Evolutionary conservation across 345 rosid species (phyloP).

Genomic region (Raphanus sativus): DNA sequence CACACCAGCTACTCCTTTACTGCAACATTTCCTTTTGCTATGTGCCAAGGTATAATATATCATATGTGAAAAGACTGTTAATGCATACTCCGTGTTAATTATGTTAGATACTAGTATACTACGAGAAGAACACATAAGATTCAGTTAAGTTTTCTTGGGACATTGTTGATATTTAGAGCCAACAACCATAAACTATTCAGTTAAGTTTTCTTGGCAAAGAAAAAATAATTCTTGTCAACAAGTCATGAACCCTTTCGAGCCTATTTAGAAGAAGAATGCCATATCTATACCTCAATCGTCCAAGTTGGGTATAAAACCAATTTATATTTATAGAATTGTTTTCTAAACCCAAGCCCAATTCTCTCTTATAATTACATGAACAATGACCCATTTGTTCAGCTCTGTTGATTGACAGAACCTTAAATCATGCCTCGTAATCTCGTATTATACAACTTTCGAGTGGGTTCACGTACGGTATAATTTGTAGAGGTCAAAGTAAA

Average conservation of each 20-base stretch:
- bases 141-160: not conserved
- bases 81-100: not conserved
- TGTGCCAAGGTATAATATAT: not conserved
- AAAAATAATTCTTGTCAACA: not conserved
- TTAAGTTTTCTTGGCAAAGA: not conserved
- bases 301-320: not conserved
- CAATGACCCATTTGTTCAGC: not conserved
- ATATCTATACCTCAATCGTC: not conserved
- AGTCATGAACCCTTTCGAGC: not conserved
- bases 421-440: not conserved
- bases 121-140: not conserved
- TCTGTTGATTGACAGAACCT: not conserved
- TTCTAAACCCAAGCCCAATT: not conserved
- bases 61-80: not conserved
- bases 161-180: too few relatives aligned
- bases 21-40: not conserved
- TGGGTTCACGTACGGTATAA: not conserved
- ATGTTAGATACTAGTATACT: not conserved
- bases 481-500: conserved; percentile 14
- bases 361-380: not conserved
- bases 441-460: not conserved
- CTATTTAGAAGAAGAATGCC: not conserved
- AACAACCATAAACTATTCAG: too few relatives aligned
- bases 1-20: not conserved
- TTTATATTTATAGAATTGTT: not conserved